Percentiles rank a stretch among this genome's conserved stretches.
Conservation (phyloP, 2,329 filamentous ascomycete genomes). For the Fusarium liriodendri region DNA sequence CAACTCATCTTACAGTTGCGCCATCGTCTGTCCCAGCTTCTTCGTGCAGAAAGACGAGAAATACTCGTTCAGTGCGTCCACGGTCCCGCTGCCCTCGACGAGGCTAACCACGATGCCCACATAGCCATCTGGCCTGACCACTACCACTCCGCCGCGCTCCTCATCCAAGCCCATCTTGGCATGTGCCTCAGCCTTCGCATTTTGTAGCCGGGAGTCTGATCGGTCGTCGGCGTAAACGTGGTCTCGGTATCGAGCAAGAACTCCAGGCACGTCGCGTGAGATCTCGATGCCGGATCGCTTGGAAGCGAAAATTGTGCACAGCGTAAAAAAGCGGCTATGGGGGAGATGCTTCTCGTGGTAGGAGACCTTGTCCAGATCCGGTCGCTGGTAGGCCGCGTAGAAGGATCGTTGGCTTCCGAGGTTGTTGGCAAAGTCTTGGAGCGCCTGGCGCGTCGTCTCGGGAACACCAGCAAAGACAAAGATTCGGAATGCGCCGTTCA, state of each 20-base stretch:
- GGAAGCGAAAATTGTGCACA: constrained; percentile 80
- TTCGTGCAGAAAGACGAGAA: constrained; percentile 80
- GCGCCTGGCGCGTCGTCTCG: constrained; percentile 67
- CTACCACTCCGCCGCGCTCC: constrained; percentile 80
- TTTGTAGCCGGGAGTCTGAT: constrained; percentile 75
- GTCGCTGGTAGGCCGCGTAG: constrained; percentile 72
- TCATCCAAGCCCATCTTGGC: constrained; percentile 86
- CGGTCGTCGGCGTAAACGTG: constrained; percentile 90
- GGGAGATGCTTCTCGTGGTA: constrained; percentile 88
- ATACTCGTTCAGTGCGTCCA: constrained; percentile 85
- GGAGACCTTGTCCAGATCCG: constrained; percentile 71
- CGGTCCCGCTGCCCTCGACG: constrained; percentile 80
- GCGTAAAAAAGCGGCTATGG: constrained; percentile 83
- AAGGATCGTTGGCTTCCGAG: constrained; percentile 77
- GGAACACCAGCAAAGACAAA: constrained; percentile 86
- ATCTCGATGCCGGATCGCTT: constrained; percentile 79
- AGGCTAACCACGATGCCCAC: constrained; percentile 81
- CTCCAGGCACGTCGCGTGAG: constrained; percentile 72
- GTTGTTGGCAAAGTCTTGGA: constrained; percentile 76
- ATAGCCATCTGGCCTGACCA: constrained; percentile 89
- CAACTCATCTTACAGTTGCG: constrained; percentile 40
- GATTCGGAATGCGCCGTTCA: constrained; percentile 89
- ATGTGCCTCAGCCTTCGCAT: constrained; percentile 80
- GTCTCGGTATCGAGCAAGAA: constrained; percentile 80
- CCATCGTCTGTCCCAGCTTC: constrained; percentile 54